These are phyloP conservation scores for Benincasa hispida DNA, from an alignment of 306 rosid species.

Conservation along the genomic window DNA sequence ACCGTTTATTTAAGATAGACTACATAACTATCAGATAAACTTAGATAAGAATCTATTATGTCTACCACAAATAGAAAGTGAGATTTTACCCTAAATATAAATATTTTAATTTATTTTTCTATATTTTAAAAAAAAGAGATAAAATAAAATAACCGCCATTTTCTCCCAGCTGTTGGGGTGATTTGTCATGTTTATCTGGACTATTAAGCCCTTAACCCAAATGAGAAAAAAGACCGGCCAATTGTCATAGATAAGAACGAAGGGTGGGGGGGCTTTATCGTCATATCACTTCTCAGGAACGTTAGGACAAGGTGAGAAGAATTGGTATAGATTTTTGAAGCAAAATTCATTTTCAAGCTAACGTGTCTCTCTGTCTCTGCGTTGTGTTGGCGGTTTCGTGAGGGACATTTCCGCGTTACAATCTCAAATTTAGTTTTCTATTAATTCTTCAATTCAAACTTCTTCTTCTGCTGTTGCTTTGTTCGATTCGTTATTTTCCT, in stretches of 20 bases:
- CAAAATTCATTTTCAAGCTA: not conserved
- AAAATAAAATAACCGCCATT: not conserved
- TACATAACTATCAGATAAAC: too few relatives aligned
- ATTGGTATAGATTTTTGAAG: not conserved
- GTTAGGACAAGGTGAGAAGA: not conserved
- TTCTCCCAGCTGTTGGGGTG: not conserved
- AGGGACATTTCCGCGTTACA: not conserved
- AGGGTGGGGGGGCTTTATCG: not conserved
- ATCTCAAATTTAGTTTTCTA: not conserved
- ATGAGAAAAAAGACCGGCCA: not conserved
- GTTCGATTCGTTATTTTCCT: not conserved
- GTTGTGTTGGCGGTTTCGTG: conserved; percentile 3
- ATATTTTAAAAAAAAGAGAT: too few relatives aligned
- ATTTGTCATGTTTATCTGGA: not conserved
- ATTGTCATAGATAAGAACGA: not conserved
- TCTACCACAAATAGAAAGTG: too few relatives aligned
- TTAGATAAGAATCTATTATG: too few relatives aligned
- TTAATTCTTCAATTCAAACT: not conserved
- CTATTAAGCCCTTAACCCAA: not conserved
- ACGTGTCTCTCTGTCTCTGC: not conserved
- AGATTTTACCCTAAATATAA: too few relatives aligned
- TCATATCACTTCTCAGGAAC: not conserved
- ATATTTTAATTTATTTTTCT: too few relatives aligned
- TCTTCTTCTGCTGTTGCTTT: not conserved
- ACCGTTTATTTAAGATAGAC: too few relatives aligned